Evolutionary conservation across 192 early-diverging fungal genomes (phyloP).

Genomic region (Fimicolochytrium jonesii): DNA sequence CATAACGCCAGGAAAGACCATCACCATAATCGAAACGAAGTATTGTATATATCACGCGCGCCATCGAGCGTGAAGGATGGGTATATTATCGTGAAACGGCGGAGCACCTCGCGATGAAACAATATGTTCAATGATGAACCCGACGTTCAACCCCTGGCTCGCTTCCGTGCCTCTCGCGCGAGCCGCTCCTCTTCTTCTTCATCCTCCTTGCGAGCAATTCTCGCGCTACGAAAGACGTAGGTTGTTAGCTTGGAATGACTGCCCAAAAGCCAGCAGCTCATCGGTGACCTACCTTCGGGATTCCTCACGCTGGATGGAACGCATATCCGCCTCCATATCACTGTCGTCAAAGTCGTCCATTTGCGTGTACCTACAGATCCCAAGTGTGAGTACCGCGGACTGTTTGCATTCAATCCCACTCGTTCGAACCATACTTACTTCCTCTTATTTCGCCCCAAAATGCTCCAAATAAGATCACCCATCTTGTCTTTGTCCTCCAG

Average conservation of each 20-base stretch:
- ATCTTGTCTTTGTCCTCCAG: too few relatives aligned
- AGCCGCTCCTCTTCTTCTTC: not conserved
- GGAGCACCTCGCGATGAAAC: too few relatives aligned
- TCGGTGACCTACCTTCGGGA: constrained; percentile 1
- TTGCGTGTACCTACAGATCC: constrained; percentile 2
- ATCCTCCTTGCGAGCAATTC: not conserved
- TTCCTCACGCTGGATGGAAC: constrained; percentile 10
- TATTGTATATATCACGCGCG: too few relatives aligned
- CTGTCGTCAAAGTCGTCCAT: constrained; percentile 11
- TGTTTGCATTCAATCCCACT: not conserved
- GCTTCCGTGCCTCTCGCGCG: not conserved
- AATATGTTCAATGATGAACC: too few relatives aligned
- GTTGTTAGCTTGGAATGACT: not conserved
- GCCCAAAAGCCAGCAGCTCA: not conserved
- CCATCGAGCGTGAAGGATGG: too few relatives aligned
- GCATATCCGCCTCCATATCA: constrained; percentile 15
- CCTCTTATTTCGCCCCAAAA: constrained; percentile 4
- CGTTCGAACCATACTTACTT: not conserved
- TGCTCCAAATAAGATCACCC: constrained; percentile 3
- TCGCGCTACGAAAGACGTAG: not conserved
- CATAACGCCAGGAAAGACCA: too few relatives aligned
- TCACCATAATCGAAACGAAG: too few relatives aligned
- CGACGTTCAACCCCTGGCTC: not conserved
- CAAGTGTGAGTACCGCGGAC: not conserved
- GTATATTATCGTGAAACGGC: too few relatives aligned